Evolutionary conservation across 1,284 basidiomycete species (phyloP).

Genomic region (Tilletia caries): DNA sequence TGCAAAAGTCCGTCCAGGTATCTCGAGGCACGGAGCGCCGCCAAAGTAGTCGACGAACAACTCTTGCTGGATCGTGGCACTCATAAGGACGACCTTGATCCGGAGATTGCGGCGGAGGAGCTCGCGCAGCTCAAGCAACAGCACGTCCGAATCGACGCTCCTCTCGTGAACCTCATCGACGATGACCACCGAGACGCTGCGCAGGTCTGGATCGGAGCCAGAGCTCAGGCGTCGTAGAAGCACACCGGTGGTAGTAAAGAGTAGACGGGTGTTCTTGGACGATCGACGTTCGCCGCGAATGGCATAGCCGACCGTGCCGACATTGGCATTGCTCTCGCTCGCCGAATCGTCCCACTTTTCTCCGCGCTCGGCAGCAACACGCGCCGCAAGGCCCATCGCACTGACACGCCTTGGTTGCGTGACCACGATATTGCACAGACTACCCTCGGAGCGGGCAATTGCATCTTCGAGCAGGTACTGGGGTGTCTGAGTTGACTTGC

Average conservation of each 20-base stretch:
- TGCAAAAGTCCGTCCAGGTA: slow-evolving; percentile 64
- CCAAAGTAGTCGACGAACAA: slow-evolving; percentile 64
- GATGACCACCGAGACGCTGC: slow-evolving; percentile 75
- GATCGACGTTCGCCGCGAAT: slow-evolving; percentile 84
- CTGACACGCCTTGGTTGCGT: slow-evolving; percentile 88
- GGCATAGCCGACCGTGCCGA: slow-evolving; percentile 76
- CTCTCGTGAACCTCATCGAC: slow-evolving; percentile 94
- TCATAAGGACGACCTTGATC: slow-evolving; percentile 69
- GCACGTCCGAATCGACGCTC: slow-evolving; percentile 82
- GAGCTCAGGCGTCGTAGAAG: slow-evolving; percentile 71
- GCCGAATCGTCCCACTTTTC: slow-evolving; percentile 63
- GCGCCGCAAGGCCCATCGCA: slow-evolving; percentile 80
- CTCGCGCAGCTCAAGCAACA: slow-evolving; percentile 78
- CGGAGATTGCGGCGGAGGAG: slow-evolving; percentile 67
- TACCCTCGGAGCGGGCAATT: slow-evolving; percentile 65
- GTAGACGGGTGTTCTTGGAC: slow-evolving; percentile 59
- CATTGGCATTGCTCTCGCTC: slow-evolving; percentile 17
- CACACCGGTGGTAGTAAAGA: slow-evolving; percentile 92
- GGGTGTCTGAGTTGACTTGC: slow-evolving; percentile 77
- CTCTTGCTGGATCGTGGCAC: slow-evolving; percentile 41
- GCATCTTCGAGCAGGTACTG: slow-evolving; percentile 75
- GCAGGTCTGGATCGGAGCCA: slow-evolving; percentile 68
- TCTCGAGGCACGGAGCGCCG: slow-evolving; percentile 74
- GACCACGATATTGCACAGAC: slow-evolving; percentile 72
- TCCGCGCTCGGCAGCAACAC: slow-evolving; percentile 79